Base-by-base conservation (phyloP, 192 early-diverging fungal species). In the Pecoramyces ruminantium region DNA sequence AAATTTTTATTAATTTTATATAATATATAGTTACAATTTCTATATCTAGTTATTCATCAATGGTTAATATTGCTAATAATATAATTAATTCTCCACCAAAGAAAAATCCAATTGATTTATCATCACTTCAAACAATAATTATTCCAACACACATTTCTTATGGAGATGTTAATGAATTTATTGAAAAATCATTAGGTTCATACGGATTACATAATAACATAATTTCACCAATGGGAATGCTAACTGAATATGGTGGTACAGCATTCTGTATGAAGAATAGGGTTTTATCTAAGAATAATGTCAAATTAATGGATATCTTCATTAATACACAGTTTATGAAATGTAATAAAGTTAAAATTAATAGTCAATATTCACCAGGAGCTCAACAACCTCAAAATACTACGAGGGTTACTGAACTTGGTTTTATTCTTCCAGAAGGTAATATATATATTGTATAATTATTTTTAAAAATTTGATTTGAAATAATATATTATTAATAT, bases 221-320 rank as follows among this genome's bases (percentile, higher is more conserved):
- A 0, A 83, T 94, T 17, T 90, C 88, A 11, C 88, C 93, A 15
- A 86, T 94, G 81, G 87, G 87, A 29, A 92, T 90, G 34, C 83
- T 94, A 67, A 87, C 92, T 2, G 93, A 94, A 84, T 90, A 94
- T 77, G 93, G 93, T 78, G 92, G 93, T 14, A 91, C 91, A 85
- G 87, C 93, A 30, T 82, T 94, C 80, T 87, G 90, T 67, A 88
- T 93, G 83, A 87, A 92, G n/a, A 92, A 94, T 82, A 85, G 89
- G 77, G 79, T 93, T 2, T 89, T 77, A 29, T 77, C 40, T 27
- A 83, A 84, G 13, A 17, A 78, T 18, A 81, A 58, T 25, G 21
- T 83, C 12, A 29, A 16, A 79, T 67, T 67, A 67, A n/a, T 67
- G n/a, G 51, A 67, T 67, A 6, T 67, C 11, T 67, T 25, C 18